Conservation (phyloP, 179 eudicot species). For the Spinacia oleracea region DNA sequence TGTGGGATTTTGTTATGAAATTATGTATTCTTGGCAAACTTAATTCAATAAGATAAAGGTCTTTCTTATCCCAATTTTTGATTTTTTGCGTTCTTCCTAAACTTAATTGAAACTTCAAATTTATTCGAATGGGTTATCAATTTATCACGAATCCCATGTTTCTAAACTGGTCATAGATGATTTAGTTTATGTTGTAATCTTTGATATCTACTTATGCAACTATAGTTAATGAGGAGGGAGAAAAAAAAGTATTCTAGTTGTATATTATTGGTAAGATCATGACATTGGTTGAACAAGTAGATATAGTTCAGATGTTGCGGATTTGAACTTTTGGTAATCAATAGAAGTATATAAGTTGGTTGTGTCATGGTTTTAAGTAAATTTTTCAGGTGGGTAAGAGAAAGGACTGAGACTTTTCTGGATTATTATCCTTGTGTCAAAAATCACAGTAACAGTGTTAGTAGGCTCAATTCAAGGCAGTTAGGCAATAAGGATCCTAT, state of each 20-base stretch:
- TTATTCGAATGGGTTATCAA: no score
- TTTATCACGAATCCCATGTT: no score
- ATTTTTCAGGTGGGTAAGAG: not conserved
- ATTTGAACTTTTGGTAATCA: no score
- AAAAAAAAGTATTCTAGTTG: no score
- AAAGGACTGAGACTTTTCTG: not conserved
- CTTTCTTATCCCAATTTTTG: not conserved
- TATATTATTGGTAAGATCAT: not conserved
- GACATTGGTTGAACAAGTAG: not conserved
- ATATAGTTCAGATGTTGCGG: not conserved
- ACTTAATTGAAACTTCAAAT: no score
- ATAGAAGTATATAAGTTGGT: no score
- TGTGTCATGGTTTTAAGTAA: not conserved
- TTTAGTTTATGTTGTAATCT: not conserved
- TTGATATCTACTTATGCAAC: not conserved
- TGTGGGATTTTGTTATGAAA: no score
- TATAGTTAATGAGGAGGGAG: no score
- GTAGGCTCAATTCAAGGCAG: not conserved
- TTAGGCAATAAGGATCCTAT: not conserved
- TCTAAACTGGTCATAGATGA: not conserved
- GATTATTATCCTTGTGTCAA: not conserved
- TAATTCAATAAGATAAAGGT: no score
- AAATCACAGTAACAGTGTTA: not conserved
- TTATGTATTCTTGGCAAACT: no score
- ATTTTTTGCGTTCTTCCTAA: no score